Percentiles rank a stretch among this genome's conserved stretches.
These are phyloP conservation scores for Aspergillus eucalypticola DNA, from an alignment of 2,329 filamentous ascomycete species.

Conservation along the genomic window DNA sequence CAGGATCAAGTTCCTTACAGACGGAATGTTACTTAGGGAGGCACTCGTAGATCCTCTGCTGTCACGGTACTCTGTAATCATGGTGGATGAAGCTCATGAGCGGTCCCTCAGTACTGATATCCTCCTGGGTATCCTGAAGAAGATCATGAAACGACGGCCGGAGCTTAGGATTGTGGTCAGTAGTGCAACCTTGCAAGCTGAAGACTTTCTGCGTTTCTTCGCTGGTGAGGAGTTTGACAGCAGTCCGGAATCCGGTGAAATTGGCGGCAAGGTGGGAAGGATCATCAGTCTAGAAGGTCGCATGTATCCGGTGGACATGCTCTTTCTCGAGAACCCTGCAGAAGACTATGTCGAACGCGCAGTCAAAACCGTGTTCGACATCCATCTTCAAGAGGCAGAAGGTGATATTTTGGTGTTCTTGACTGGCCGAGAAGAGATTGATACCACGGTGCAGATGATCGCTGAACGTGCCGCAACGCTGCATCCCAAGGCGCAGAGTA, in stretches of 20 bases:
- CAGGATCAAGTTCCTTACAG: conserved; percentile 91
- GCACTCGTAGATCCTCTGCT: conserved; percentile 89
- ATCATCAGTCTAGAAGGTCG: conserved; percentile 87
- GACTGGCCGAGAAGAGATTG: conserved; percentile 91
- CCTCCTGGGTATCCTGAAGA: conserved; percentile 84
- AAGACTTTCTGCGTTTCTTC: conserved; percentile 83
- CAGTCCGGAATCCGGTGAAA: conserved; percentile 33
- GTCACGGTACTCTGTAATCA: conserved; percentile 89
- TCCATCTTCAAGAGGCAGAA: conserved; percentile 75
- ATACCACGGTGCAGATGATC: conserved; percentile 75
- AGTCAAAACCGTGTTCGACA: conserved; percentile 80
- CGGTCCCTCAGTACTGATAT: conserved; percentile 90
- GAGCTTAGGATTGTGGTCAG: conserved; percentile 88
- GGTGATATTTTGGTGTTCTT: conserved; percentile 91
- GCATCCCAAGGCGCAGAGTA: conserved; percentile 57
- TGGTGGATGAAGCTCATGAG: conserved; percentile 98
- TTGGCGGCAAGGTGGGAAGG: conserved; percentile 52
- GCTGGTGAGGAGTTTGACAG: conserved; percentile 45
- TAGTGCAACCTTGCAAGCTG: conserved; percentile 89
- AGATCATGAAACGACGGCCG: conserved; percentile 75
- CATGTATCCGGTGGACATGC: conserved; percentile 82
- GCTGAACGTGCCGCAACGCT: conserved; percentile 69
- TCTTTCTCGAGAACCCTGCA: conserved; percentile 74
- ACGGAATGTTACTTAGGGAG: conserved; percentile 86
- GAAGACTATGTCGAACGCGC: conserved; percentile 86